Base-by-base conservation (phyloP, 352 stramenopile genomes). In the Globisporangium viniferum region DNA sequence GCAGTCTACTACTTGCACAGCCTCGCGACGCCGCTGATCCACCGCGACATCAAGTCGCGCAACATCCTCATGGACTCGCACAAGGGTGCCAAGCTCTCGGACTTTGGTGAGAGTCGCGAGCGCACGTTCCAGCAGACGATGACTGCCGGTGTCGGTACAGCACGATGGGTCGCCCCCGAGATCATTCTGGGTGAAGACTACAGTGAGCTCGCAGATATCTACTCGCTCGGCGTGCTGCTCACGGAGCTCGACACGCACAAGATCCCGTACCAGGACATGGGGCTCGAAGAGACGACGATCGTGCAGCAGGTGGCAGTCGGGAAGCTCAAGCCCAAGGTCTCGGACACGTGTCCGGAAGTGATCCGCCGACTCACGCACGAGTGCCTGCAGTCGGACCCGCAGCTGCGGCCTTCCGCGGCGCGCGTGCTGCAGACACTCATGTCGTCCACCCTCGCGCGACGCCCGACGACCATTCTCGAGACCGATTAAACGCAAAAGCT, bases 41-140 rank as follows among this genome's bases (percentile, higher is more conserved):
- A 98, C 66, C 90, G 91, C 39, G 92, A 98, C 57, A 92, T 98
- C 65, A 98, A 98, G 73, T 94, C 88, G 53, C 86, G 90, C 27
- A 98, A 98, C 73, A 90, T 98, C 65, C 81, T 98, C 14, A 72
- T 98, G 24, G 84, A 93, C 69, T 81, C 73, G 24, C 65, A 78
- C 22, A 92, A 92, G 69, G 84, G 84, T 2, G 84, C 84, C 1
- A 92, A 93, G 68, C 70, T 93, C 27, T 90, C 82, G 0, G 84
- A 91, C 67, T 93, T 93, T 62, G 85, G 85, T 18, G 85, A 93
- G 64, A 90, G 81, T 33, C 81, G 85, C 36, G 81, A 93, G 75
- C 85, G 85, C 24, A 93, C 85, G 31, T 74, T 91, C 64, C 82
- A 86, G 57, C 67, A 84, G 59, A 92, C 85, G 18, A 93, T 93